These are phyloP conservation scores for Fusarium austroafricanum DNA, from an alignment of 2,329 filamentous ascomycete genomes.

Conservation along the genomic window DNA sequence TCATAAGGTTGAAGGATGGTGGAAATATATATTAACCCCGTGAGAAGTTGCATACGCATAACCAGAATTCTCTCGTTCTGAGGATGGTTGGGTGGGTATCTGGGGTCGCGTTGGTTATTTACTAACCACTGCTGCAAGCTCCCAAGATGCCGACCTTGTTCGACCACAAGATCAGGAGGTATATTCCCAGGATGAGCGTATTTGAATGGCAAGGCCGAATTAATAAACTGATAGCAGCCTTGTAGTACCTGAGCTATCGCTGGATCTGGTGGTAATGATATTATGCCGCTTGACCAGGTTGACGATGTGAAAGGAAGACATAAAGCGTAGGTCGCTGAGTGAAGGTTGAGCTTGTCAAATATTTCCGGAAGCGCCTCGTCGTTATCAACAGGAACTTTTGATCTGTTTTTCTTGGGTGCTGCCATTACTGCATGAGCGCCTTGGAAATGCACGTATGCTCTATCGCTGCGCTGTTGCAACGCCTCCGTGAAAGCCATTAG, in stretches of 20 bases:
- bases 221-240: constrained; percentile 17
- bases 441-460: constrained; percentile 20
- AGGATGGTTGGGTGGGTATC: background rate
- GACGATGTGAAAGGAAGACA: background rate
- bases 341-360: constrained; percentile 28
- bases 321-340: constrained; percentile 19
- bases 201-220: background rate
- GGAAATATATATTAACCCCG: constrained; percentile 17
- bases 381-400: background rate
- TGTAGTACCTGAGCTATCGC: background rate
- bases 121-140: constrained; percentile 21
- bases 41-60: constrained; percentile 25
- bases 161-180: constrained; percentile 4
- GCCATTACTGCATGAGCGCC: constrained; percentile 20
- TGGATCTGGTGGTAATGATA: constrained; percentile 2
- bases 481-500: constrained; percentile 19
- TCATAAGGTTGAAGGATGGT: constrained; percentile 22
- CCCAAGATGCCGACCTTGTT: constrained; percentile 15
- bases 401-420: background rate
- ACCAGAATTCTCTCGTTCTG: constrained; percentile 17
- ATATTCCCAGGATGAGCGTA: constrained; percentile 4
- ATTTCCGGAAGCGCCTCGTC: background rate
- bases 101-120: background rate
- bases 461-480: constrained; percentile 21
- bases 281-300: accelerated